These are phyloP conservation scores for Skeletonema grethae DNA, from an alignment of 108 stramenopile species.

Conservation along the genomic window DNA sequence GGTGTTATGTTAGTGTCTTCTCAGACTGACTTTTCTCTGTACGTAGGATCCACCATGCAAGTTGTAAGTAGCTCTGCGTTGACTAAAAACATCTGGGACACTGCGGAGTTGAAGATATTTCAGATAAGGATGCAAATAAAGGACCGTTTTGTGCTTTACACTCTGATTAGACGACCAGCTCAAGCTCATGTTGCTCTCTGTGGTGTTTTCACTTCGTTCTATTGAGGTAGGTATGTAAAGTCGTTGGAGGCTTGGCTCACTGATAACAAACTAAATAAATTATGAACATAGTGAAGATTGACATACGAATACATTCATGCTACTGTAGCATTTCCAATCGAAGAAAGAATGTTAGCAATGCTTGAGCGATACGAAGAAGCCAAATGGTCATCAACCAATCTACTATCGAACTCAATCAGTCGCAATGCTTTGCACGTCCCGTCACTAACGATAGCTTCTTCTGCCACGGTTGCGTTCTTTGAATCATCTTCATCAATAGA, in stretches of 20 bases:
- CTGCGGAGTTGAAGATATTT: neutral
- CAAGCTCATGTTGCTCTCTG: neutral
- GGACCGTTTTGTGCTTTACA: constrained; percentile 13
- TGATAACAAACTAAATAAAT: no score
- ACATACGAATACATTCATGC: no score
- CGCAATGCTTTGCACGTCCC: constrained; percentile 28
- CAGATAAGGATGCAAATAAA: neutral
- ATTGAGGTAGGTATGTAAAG: no score
- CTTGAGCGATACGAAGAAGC: constrained; percentile 25
- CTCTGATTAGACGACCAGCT: neutral
- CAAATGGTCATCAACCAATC: constrained; percentile 46
- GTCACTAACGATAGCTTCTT: constrained; percentile 20
- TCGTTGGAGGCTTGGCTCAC: neutral
- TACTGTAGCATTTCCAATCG: neutral
- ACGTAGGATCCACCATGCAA: no score
- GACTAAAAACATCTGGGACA: neutral
- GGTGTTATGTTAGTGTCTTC: no score
- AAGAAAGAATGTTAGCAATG: constrained; percentile 16
- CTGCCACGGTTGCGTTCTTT: constrained; percentile 8
- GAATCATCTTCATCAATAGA: neutral
- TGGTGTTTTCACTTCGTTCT: neutral
- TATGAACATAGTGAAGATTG: no score
- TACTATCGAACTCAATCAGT: constrained; percentile 39
- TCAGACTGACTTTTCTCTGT: no score
- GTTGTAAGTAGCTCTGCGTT: constrained; percentile 7